Conservation (phyloP, 2,329 filamentous ascomycete genomes). For the Neocucurbitaria cava region DNA sequence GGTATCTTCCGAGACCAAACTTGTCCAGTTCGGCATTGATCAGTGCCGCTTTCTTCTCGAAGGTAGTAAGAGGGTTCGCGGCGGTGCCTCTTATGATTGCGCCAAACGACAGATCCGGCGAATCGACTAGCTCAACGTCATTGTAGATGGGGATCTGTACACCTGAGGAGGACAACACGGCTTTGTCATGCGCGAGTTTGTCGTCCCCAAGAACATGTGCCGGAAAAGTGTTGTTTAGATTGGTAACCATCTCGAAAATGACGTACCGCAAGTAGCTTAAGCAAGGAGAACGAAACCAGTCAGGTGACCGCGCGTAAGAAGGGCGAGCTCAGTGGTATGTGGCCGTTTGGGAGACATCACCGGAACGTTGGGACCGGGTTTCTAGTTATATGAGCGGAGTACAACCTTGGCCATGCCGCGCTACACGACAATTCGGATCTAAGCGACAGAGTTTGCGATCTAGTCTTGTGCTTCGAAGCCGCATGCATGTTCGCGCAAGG, state of each 20-base stretch:
- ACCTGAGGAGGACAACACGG: neutral
- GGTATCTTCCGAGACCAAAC: conserved; percentile 38
- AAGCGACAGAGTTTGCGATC: conserved; percentile 20
- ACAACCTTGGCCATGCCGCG: conserved; percentile 1
- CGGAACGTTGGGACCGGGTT: conserved; percentile 11
- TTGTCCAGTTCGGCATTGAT: conserved; percentile 40
- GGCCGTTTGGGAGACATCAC: neutral
- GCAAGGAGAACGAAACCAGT: neutral
- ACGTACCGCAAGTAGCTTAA: neutral
- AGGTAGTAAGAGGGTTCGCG: conserved; percentile 32
- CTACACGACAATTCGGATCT: conserved; percentile 24
- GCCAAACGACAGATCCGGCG: conserved; percentile 30
- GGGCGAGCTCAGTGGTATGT: conserved; percentile 6
- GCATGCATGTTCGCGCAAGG: neutral
- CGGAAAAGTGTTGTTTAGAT: neutral
- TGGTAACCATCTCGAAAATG: conserved; percentile 9
- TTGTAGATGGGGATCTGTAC: conserved; percentile 37
- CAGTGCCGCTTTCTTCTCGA: conserved; percentile 41
- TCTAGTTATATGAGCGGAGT: conserved; percentile 21
- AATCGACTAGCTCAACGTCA: conserved; percentile 30
- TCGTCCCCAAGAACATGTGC: conserved; percentile 1
- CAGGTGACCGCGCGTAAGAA: conserved; percentile 11
- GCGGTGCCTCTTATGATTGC: conserved; percentile 37
- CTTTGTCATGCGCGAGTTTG: neutral
- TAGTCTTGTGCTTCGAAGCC: conserved; percentile 6